A percentile compares a stretch with the other conserved stretches of the same genome.
phyloP scores from a whole-genome alignment of 2,329 filamentous ascomycete species.

The Pyricularia sp. region DNA sequence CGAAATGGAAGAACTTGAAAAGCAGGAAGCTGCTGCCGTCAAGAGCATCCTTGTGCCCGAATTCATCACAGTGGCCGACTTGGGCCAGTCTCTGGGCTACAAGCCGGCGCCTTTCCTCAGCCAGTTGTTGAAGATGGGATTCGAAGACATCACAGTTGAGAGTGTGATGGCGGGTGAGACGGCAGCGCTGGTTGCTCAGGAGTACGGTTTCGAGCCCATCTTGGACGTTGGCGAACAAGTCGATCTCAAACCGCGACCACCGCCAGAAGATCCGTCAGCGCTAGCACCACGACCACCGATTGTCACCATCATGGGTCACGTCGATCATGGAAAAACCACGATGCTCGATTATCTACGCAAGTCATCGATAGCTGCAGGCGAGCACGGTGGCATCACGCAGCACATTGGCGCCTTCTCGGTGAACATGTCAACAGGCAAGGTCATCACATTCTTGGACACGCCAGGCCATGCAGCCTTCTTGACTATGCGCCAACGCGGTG shows the following conservation, averaged over 20 bases:
- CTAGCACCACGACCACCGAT: constrained; percentile 78
- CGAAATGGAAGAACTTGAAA: constrained; percentile 21
- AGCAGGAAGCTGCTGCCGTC: constrained; percentile 32
- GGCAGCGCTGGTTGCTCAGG: constrained; percentile 79
- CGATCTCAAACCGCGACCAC: constrained; percentile 64
- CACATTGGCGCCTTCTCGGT: constrained; percentile 98
- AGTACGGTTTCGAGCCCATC: constrained; percentile 85
- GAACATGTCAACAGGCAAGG: constrained; percentile 72
- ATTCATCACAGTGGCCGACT: constrained; percentile 78
- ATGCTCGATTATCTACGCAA: constrained; percentile 89
- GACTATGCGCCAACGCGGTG: constrained; percentile 90
- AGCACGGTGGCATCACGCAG: constrained; percentile 96
- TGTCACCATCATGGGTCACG: constrained; percentile 98
- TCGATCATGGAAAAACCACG: constrained; percentile 97
- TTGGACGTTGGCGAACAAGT: constrained; percentile 55
- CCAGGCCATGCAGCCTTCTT: constrained; percentile 94
- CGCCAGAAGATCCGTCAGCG: constrained; percentile 54
- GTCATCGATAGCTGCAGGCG: constrained; percentile 80
- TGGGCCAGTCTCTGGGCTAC: constrained; percentile 68
- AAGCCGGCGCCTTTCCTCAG: constrained; percentile 60
- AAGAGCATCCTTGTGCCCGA: constrained; percentile 70
- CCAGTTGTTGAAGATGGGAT: constrained; percentile 78
- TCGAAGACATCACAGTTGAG: constrained; percentile 73
- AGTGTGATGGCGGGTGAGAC: constrained; percentile 87
- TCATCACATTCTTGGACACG: constrained; percentile 94